Evolutionary conservation across 345 rosid genomes (phyloP).

Genomic region (Euphorbia lathyris): DNA sequence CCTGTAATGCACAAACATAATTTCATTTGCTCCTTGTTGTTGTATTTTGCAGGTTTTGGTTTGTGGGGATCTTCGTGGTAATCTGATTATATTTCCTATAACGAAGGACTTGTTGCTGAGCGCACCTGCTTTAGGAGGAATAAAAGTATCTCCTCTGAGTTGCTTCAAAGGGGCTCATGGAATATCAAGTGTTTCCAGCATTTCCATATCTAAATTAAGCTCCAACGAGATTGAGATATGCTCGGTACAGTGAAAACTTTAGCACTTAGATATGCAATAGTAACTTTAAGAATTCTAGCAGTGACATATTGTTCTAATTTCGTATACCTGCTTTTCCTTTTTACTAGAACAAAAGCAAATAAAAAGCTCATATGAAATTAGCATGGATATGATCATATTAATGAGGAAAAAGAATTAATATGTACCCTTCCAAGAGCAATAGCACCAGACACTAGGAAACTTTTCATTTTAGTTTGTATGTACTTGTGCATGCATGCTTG

Average conservation of each 20-base stretch:
- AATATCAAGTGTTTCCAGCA: conserved; percentile 74
- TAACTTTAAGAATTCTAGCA: conserved; percentile 7
- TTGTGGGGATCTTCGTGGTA: conserved; percentile 96
- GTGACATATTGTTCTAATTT: background rate
- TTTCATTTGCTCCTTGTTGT: conserved; percentile 4
- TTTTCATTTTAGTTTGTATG: background rate
- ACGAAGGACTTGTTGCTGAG: conserved; percentile 42
- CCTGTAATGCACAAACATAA: background rate
- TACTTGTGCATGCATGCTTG: background rate
- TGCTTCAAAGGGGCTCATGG: conserved; percentile 97
- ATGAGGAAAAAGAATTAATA: background rate
- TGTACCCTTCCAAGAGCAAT: background rate
- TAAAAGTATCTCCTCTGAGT: conserved; percentile 53
- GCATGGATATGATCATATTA: background rate
- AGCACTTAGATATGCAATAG: background rate
- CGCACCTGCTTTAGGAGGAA: conserved; percentile 27
- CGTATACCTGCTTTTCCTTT: conserved; percentile 6
- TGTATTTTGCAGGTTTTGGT: conserved; percentile 61
- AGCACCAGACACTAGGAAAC: background rate
- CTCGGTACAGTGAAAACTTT: conserved; percentile 53
- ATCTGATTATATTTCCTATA: conserved; percentile 74
- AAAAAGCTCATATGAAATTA: background rate
- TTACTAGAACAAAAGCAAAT: conserved; percentile 12
- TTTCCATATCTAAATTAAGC: conserved; percentile 53
- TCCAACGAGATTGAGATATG: conserved; percentile 57